Evolutionary conservation across 2,329 filamentous ascomycete species (phyloP).

Genomic region (Cytospora leucostoma): DNA sequence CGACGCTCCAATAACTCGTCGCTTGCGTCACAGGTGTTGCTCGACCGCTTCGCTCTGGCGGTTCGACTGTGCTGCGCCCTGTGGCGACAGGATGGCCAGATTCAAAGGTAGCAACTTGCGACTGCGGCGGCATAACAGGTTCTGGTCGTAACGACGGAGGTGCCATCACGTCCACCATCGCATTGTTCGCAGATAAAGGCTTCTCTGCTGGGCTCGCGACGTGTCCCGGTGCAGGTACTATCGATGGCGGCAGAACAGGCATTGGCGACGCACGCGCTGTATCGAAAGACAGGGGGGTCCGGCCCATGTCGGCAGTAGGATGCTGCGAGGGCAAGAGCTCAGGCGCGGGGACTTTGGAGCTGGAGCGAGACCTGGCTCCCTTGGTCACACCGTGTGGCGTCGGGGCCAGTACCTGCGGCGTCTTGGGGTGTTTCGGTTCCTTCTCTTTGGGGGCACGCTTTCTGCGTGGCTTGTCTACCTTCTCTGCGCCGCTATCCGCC

Average conservation of each 20-base stretch:
- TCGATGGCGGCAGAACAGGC: constrained; percentile 46
- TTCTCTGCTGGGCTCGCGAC: constrained; percentile 25
- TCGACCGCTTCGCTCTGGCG: constrained; percentile 44
- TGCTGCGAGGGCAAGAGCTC: constrained; percentile 43
- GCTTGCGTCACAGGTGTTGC: constrained; percentile 55
- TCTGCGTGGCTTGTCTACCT: constrained; percentile 45
- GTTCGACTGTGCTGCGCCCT: constrained; percentile 15
- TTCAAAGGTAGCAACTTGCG: constrained; percentile 54
- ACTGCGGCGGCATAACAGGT: constrained; percentile 49
- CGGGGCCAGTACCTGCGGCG: constrained; percentile 49
- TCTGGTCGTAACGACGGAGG: constrained; percentile 59
- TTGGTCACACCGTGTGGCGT: constrained; percentile 46
- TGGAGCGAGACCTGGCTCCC: constrained; percentile 54
- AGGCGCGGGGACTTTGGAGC: constrained; percentile 50
- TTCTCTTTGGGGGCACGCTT: constrained; percentile 44
- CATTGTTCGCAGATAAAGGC: constrained; percentile 6
- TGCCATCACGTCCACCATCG: constrained; percentile 55
- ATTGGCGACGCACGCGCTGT: constrained; percentile 32
- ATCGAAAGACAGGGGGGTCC: constrained; percentile 26
- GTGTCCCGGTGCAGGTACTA: constrained; percentile 37
- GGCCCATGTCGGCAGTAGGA: constrained; percentile 38
- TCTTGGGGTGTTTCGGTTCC: constrained; percentile 38
- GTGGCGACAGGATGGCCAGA: constrained; percentile 41
- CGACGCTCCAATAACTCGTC: constrained; percentile 86
- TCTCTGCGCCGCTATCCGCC: constrained; percentile 48